A percentile compares a stretch with the other conserved stretches of the same genome.
phyloP scores from a whole-genome alignment of 345 rosid genomes.

The Eutrema yunnanense region DNA sequence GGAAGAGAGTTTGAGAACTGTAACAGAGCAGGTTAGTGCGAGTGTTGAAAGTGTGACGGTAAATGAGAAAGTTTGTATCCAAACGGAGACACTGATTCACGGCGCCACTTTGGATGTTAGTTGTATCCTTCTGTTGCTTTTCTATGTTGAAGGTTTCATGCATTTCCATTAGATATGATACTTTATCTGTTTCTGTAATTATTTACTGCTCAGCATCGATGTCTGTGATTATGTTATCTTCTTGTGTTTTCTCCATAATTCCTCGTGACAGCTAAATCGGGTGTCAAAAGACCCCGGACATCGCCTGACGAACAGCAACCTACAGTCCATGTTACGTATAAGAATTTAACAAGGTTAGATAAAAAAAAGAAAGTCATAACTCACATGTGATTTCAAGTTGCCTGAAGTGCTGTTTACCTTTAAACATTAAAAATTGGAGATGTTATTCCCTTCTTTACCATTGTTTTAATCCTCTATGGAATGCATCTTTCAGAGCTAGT shows the following conservation, averaged over 20 bases:
- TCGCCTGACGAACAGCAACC: conserved; percentile 53
- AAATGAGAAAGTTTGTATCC: conserved; percentile 26
- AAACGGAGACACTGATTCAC: conserved; percentile 25
- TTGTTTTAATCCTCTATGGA: background rate
- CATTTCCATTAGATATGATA: background rate
- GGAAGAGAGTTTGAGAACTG: conserved; percentile 29
- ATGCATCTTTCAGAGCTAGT: conserved; percentile 59
- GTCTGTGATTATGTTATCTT: conserved; percentile 6
- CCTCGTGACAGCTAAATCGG: conserved; percentile 42
- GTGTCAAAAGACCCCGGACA: conserved; percentile 60
- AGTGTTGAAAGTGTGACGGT: conserved; percentile 36
- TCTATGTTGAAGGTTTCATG: conserved; percentile 5
- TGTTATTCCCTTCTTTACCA: background rate
- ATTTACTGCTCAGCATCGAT: background rate
- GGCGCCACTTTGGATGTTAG: conserved; percentile 34
- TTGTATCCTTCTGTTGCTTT: conserved; percentile 51
- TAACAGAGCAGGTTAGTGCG: conserved; percentile 33
- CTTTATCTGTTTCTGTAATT: background rate
- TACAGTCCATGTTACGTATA: conserved; percentile 62
- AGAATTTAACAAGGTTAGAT: conserved; percentile 65
- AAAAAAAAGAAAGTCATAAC: background rate
- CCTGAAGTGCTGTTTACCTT: background rate
- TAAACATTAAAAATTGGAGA: background rate
- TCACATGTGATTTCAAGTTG: background rate
- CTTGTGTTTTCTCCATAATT: conserved; percentile 44